phyloP scores from a whole-genome alignment of 768 basidiomycete species.

The Tephrocybe sp. region DNA sequence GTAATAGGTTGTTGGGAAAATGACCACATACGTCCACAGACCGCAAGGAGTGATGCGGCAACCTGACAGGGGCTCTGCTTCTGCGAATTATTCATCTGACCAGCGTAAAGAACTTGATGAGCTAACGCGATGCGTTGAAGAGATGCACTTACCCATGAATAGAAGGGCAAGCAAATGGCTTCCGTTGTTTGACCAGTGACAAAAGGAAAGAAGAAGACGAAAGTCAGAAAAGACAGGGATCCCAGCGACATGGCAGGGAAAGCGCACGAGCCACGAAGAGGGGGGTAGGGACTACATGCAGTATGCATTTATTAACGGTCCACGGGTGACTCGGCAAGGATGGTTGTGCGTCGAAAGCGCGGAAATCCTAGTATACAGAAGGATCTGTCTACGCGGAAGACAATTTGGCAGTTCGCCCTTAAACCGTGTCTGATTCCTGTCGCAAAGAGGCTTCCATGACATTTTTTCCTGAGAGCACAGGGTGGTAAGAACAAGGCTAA shows the following conservation, averaged over 20 bases:
- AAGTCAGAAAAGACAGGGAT: constrained; percentile 18
- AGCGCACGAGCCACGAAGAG: constrained; percentile 1
- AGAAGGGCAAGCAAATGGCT: constrained; percentile 38
- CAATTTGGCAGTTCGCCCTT: constrained; percentile 28
- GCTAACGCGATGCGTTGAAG: neutral
- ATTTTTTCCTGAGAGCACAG: neutral
- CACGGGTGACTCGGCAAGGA: neutral
- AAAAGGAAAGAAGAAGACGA: constrained; percentile 17
- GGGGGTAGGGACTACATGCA: neutral
- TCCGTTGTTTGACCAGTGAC: constrained; percentile 32
- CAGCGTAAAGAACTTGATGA: neutral
- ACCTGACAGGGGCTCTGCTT: constrained; percentile 46
- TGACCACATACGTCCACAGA: constrained; percentile 37
- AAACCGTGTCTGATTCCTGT: constrained; percentile 16
- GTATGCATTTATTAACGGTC: constrained; percentile 3
- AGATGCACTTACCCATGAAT: constrained; percentile 33
- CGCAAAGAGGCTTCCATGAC: constrained; percentile 18
- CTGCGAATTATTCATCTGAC: constrained; percentile 41
- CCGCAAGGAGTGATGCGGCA: constrained; percentile 38
- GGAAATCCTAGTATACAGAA: constrained; percentile 14
- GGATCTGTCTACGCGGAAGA: constrained; percentile 17
- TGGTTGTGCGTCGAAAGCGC: constrained; percentile 10
- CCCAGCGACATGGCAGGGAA: constrained; percentile 20
- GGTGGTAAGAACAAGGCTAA: constrained; percentile 10
- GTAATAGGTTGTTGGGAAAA: neutral